These are phyloP conservation scores for Aspergillus terreus DNA, from an alignment of 2,329 filamentous ascomycete species.

Conservation along the genomic window DNA sequence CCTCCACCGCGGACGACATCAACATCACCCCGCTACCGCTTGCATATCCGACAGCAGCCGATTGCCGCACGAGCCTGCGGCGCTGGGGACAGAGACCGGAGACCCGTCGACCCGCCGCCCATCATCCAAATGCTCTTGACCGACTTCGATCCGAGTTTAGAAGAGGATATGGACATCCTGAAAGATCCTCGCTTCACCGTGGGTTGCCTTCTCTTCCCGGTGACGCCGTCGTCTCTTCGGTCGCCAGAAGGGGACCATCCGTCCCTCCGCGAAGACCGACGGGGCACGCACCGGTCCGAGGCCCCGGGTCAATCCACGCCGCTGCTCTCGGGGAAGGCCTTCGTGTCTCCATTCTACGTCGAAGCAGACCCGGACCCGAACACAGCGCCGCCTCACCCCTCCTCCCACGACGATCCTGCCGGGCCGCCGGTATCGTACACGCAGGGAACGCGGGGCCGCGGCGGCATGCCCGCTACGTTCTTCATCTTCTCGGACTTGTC, in stretches of 20 bases:
- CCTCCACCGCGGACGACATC: slow-evolving; percentile 21
- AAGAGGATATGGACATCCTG: slow-evolving; percentile 37
- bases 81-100: slow-evolving; percentile 45
- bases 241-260: slow-evolving; percentile 3
- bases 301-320: slow-evolving; percentile 23
- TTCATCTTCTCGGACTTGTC: slow-evolving; percentile 49
- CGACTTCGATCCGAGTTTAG: slow-evolving; percentile 39
- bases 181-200: slow-evolving; percentile 41
- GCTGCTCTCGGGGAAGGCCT: slow-evolving; percentile 36
- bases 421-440: background rate
- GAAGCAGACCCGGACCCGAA: slow-evolving; percentile 41
- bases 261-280: slow-evolving; percentile 14
- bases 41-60: slow-evolving; percentile 46
- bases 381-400: slow-evolving; percentile 38
- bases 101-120: slow-evolving; percentile 45
- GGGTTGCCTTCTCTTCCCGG: slow-evolving; percentile 41
- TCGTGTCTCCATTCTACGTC: slow-evolving; percentile 42
- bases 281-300: slow-evolving; percentile 11
- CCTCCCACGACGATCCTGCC: slow-evolving; percentile 10
- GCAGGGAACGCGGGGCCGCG: background rate
- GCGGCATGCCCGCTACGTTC: slow-evolving; percentile 37
- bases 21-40: slow-evolving; percentile 30
- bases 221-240: slow-evolving; percentile 16
- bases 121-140: slow-evolving; percentile 45
- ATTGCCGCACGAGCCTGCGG: slow-evolving; percentile 45